phyloP scores from a whole-genome alignment of 2,329 filamentous ascomycete species.

The Penicillium sp. region DNA sequence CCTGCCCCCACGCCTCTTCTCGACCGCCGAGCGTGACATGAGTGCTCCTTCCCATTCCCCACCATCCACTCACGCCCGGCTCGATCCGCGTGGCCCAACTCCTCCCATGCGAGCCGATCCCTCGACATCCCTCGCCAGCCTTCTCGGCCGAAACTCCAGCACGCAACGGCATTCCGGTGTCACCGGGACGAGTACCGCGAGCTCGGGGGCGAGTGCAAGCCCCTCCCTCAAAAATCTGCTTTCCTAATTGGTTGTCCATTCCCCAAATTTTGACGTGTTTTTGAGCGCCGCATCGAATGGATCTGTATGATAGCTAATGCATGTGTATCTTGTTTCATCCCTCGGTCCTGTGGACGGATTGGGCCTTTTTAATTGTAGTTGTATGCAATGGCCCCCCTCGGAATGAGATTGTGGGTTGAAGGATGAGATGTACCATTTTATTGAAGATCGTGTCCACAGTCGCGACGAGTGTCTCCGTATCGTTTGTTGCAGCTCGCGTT shows the following conservation, averaged over 20 bases:
- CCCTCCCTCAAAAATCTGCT: slow-evolving; percentile 70
- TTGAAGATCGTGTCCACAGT: too few relatives aligned
- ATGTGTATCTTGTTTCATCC: too few relatives aligned
- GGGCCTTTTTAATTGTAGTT: too few relatives aligned
- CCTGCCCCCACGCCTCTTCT: slow-evolving; percentile 32
- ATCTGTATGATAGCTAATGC: slow-evolving; percentile 16
- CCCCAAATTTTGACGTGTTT: background rate
- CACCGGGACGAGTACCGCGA: slow-evolving; percentile 22
- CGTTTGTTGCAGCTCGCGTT: too few relatives aligned
- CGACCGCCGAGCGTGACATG: slow-evolving; percentile 31
- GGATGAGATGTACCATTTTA: too few relatives aligned
- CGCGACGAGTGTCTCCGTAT: too few relatives aligned
- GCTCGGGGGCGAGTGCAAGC: slow-evolving; percentile 65
- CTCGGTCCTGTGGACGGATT: too few relatives aligned
- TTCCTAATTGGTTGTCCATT: slow-evolving; percentile 41
- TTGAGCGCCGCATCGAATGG: background rate
- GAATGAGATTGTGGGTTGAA: too few relatives aligned
- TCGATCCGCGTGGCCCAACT: slow-evolving; percentile 31
- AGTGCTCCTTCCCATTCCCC: slow-evolving; percentile 32
- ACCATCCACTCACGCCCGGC: slow-evolving; percentile 29
- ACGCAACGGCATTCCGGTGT: slow-evolving; percentile 23
- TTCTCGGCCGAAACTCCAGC: slow-evolving; percentile 22
- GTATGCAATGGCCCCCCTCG: too few relatives aligned
- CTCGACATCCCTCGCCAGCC: slow-evolving; percentile 11
- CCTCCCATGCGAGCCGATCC: slow-evolving; percentile 29